A percentile compares a stretch with the other conserved stretches of the same genome.
These are phyloP conservation scores for Leccinellum rugosiceps DNA, from an alignment of 768 basidiomycete genomes.

Conservation along the genomic window DNA sequence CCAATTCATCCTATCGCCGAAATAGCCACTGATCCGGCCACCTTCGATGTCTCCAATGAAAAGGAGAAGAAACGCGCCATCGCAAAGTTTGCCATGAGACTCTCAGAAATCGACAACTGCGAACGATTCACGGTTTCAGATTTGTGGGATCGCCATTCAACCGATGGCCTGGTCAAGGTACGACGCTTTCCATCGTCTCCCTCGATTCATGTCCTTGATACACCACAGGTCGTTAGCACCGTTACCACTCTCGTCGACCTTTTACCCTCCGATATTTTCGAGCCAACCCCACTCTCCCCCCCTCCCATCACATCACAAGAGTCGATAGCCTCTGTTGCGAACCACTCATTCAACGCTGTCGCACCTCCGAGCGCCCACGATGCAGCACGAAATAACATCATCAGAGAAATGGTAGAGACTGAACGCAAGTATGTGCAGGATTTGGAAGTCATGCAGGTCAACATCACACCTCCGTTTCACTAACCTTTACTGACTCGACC, in stretches of 20 bases:
- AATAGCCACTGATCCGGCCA: conserved; percentile 62
- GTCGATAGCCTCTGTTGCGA: conserved; percentile 54
- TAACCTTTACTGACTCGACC: conserved; percentile 12
- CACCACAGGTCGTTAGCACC: conserved; percentile 77
- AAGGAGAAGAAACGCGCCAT: conserved; percentile 88
- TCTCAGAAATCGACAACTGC: conserved; percentile 65
- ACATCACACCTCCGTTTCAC: conserved; percentile 21
- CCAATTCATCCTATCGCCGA: conserved; percentile 41
- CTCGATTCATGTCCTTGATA: background rate
- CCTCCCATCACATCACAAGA: conserved; percentile 52
- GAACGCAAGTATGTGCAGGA: conserved; percentile 97
- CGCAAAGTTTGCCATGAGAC: conserved; percentile 87
- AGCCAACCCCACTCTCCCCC: conserved; percentile 58
- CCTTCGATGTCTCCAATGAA: conserved; percentile 70
- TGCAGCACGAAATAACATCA: conserved; percentile 68
- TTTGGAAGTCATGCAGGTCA: conserved; percentile 92
- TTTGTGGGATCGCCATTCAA: conserved; percentile 85
- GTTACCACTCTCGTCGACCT: conserved; percentile 80
- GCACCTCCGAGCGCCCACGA: conserved; percentile 57
- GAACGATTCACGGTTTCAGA: conserved; percentile 91
- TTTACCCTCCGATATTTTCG: conserved; percentile 67
- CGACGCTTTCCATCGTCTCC: conserved; percentile 18
- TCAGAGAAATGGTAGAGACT: conserved; percentile 89
- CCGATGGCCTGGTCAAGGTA: conserved; percentile 94
- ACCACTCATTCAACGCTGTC: conserved; percentile 39